Base-by-base conservation (phyloP, 78 protist genomes). In the Mantamonas sphyraenae region DNA sequence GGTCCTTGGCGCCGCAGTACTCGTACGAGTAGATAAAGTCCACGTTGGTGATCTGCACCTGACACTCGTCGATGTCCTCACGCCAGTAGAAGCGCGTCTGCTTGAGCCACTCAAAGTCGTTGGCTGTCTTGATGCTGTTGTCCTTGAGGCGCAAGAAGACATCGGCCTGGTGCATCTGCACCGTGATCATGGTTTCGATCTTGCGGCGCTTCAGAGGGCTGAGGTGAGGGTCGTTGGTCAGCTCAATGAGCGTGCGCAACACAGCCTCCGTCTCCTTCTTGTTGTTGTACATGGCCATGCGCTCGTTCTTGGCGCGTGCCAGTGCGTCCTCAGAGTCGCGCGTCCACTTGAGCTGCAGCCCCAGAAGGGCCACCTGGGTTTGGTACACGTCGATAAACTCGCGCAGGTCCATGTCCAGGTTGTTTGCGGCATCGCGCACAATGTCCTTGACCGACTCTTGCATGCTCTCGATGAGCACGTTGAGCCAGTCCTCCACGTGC, bases 81-180 rank as follows among this genome's bases (percentile, higher is more conserved):
- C 26, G 2, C 90, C 88, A 86, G 79, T 86, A 86, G 79, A 74
- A 82, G n/a, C 92, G 71, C 8, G 82, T 64, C 64, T 91, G 96
- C 75, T 71, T 76, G 60, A 67, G 64, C 96, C 96, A 91, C 68
- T 82, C 91, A 64, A 90, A 90, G 69, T 90, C 88, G 3, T 2
- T 24, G 9, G 79, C 45, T 38, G 43, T 55, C 38, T 45, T 2
- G 37, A 87, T 61, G 42, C 55, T 26, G 55, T 20, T 47, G 57
- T 28, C 30, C 35, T 53, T 61, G 37, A 83, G 59, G 17, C 68
- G 68, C 17, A 71, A 76, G 30, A 64, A 76, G 26, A 86, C 77
- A 33, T 91, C 92, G 30, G 77, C 66, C 68, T 92, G 93, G 64
- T 92, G 97, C 42, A 88, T 92, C 30, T 85, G 88, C 42, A 92